These are phyloP conservation scores for Salix brachista DNA, from an alignment of 345 rosid species.

Conservation along the genomic window DNA sequence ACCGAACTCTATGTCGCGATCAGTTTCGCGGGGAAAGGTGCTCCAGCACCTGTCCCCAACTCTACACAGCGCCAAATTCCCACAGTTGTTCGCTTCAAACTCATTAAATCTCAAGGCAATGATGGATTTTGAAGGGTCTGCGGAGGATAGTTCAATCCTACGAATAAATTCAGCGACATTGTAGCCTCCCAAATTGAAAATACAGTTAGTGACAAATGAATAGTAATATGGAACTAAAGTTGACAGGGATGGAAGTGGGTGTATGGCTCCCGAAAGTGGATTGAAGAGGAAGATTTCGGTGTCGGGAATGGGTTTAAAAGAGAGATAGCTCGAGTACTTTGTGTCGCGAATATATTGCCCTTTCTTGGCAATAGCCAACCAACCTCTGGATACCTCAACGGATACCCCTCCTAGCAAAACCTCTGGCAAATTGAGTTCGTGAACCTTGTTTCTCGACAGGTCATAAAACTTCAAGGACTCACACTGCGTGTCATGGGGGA, in stretches of 20 bases:
- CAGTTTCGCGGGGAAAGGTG: neutral
- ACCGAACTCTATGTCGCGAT: neutral
- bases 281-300: neutral
- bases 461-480: neutral
- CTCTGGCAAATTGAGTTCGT: neutral
- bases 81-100: neutral
- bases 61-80: neutral
- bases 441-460: neutral
- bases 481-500: neutral
- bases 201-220: neutral
- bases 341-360: neutral
- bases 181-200: neutral
- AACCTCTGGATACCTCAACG: neutral
- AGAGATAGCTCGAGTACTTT: neutral
- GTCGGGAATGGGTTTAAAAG: neutral
- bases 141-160: neutral
- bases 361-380: neutral
- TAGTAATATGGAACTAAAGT: neutral
- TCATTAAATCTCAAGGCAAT: neutral
- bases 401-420: neutral
- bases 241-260: neutral
- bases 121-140: neutral
- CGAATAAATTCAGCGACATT: neutral
- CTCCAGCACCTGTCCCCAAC: neutral
- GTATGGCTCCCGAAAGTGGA: neutral